A percentile compares a stretch with the other conserved stretches of the same genome.
phyloP scores from a whole-genome alignment of 148 eudicot species.

The Camellia japonica region DNA sequence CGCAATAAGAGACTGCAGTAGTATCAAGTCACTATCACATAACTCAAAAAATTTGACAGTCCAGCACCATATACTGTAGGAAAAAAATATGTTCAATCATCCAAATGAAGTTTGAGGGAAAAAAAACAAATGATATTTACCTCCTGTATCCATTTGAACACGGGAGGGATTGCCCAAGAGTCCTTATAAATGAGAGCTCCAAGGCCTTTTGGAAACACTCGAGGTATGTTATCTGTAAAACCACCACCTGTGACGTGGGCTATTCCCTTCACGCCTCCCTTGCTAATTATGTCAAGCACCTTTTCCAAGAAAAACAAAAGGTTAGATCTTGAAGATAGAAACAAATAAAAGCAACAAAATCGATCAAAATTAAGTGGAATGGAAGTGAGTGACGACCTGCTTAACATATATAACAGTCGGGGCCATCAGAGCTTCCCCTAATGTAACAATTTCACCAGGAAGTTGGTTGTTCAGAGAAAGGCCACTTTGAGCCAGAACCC shows the following conservation, averaged over 20 bases:
- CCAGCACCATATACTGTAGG: background rate
- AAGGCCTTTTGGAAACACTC: conserved; percentile 88
- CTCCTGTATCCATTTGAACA: conserved; percentile 97
- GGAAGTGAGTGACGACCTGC: conserved; percentile 47
- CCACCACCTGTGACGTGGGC: conserved; percentile 98
- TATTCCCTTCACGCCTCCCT: conserved; percentile 92
- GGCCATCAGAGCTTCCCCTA: conserved; percentile 90
- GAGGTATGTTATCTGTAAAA: conserved; percentile 91
- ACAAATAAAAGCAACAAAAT: conserved; percentile 1
- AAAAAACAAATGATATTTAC: conserved; percentile 23
- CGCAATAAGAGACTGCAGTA: too few species aligned
- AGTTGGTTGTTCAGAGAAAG: conserved; percentile 61
- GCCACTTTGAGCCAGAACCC: conserved; percentile 71
- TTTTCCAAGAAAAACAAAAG: conserved; percentile 26
- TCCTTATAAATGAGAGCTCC: conserved; percentile 66
- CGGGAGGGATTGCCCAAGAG: conserved; percentile 81
- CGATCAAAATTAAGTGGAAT: background rate
- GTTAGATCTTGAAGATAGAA: background rate
- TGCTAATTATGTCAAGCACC: conserved; percentile 81
- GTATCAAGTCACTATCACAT: background rate
- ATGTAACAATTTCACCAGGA: conserved; percentile 53
- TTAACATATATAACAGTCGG: conserved; percentile 93
- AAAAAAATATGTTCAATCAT: background rate
- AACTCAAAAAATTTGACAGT: background rate
- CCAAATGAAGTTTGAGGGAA: background rate